Percentiles rank a stretch among this genome's conserved stretches.
These are phyloP conservation scores for Plasmodium gaboni DNA, from an alignment of 169 alveolate species.

Conservation along the genomic window DNA sequence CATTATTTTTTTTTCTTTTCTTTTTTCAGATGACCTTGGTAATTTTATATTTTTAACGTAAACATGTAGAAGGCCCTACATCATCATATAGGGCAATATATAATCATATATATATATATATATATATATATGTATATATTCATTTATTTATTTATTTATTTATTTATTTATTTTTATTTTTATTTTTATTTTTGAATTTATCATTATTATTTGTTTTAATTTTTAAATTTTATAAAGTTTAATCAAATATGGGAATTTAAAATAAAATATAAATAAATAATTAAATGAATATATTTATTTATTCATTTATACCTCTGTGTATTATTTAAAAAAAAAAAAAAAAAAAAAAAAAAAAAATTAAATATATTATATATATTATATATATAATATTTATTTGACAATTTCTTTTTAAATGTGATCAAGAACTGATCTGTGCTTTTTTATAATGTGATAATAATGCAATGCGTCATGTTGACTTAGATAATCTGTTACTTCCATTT, in stretches of 20 bases:
- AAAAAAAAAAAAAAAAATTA: constrained; percentile 20
- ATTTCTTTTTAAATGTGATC: constrained; percentile 7
- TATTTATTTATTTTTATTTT: constrained; percentile 29
- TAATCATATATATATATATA: not conserved
- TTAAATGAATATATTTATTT: not conserved
- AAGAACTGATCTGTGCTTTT: constrained; percentile 38
- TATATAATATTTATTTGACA: not conserved
- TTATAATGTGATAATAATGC: constrained; percentile 64
- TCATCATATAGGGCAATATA: not conserved
- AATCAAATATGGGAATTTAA: constrained; percentile 11
- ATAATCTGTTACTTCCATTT: constrained; percentile 56
- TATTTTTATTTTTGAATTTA: constrained; percentile 20
- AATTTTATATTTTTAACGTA: constrained; percentile 62
- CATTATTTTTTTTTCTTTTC: not conserved
- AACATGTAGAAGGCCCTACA: not conserved
- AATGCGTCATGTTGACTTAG: constrained; percentile 44
- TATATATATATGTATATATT: no score
- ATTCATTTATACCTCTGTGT: not conserved
- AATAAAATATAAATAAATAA: constrained; percentile 14
- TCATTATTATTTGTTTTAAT: constrained; percentile 27
- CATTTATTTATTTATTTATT: constrained; percentile 20
- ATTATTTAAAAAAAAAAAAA: not conserved
- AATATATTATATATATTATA: not conserved
- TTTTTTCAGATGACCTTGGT: constrained; percentile 68
- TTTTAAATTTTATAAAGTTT: not conserved